Conservation (phyloP, 352 stramenopile genomes). For the Pythium aphanidermatum region DNA sequence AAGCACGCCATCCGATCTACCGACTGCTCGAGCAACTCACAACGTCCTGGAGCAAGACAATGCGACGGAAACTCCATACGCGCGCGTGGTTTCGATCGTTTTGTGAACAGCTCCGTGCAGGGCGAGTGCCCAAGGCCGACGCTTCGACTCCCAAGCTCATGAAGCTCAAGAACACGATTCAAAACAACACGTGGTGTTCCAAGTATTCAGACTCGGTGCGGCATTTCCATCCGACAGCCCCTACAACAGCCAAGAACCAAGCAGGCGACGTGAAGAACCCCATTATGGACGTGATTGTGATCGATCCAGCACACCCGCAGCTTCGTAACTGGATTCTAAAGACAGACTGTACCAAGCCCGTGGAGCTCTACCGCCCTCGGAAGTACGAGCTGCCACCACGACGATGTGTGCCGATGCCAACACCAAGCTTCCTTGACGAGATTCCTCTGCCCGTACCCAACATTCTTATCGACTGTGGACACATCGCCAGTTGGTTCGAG, state of each 20-base stretch:
- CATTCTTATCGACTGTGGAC: constrained; percentile 46
- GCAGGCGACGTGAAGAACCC: constrained; percentile 20
- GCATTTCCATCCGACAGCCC: constrained; percentile 62
- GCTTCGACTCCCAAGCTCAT: constrained; percentile 50
- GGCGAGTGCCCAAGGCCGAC: constrained; percentile 41
- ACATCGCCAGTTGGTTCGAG: constrained; percentile 68
- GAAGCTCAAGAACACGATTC: constrained; percentile 78
- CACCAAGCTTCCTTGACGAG: constrained; percentile 68
- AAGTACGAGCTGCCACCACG: constrained; percentile 76
- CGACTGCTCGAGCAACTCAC: constrained; percentile 47
- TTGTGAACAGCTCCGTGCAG: constrained; percentile 78
- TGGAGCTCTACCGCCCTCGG: constrained; percentile 72
- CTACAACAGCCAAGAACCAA: constrained; percentile 76
- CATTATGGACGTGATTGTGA: constrained; percentile 48
- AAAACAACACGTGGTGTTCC: constrained; percentile 62
- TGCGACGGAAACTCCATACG: constrained; percentile 79
- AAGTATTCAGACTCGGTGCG: constrained; percentile 55
- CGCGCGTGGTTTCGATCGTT: constrained; percentile 88
- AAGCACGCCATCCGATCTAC: constrained; percentile 91
- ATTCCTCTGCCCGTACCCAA: constrained; percentile 67
- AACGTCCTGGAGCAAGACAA: constrained; percentile 81
- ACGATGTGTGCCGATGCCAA: constrained; percentile 85
- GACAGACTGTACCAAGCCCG: constrained; percentile 56
- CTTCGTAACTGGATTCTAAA: constrained; percentile 56
- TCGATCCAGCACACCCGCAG: constrained; percentile 50